These are phyloP conservation scores for Trichoderma aggressivum DNA, from an alignment of 2,329 filamentous ascomycete species.

Conservation along the genomic window DNA sequence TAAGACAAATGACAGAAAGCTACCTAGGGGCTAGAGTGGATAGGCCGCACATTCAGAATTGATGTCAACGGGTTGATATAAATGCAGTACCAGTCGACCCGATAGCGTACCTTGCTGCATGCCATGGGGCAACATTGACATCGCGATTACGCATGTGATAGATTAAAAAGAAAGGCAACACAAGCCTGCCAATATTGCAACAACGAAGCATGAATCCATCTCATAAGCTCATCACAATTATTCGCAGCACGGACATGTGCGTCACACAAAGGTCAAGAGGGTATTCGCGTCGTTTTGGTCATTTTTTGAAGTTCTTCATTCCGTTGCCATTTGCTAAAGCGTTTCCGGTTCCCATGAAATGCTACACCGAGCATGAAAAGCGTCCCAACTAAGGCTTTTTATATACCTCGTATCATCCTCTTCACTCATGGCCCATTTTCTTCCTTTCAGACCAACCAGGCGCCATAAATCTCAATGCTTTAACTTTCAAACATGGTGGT, in stretches of 20 bases:
- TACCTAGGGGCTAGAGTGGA: background rate
- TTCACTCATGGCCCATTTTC: slow-evolving; percentile 34
- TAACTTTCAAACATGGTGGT: slow-evolving; percentile 31
- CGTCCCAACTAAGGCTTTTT: slow-evolving; percentile 38
- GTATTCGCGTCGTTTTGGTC: slow-evolving; percentile 17
- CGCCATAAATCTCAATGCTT: slow-evolving; percentile 38
- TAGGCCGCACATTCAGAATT: background rate
- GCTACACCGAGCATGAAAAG: slow-evolving; percentile 41
- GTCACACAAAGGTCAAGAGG: background rate
- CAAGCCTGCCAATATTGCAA: background rate
- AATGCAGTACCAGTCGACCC: background rate
- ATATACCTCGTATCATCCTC: slow-evolving; percentile 34
- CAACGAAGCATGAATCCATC: background rate
- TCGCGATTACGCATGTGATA: background rate
- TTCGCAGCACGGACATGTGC: background rate
- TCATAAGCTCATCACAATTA: background rate
- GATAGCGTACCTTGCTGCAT: background rate
- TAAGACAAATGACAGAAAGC: background rate
- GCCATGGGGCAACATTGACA: background rate
- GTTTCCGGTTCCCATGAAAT: slow-evolving; percentile 37
- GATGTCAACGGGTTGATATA: background rate
- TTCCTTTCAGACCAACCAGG: slow-evolving; percentile 37
- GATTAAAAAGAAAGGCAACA: background rate
- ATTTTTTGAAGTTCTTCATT: slow-evolving; percentile 36
- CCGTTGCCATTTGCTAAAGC: slow-evolving; percentile 39